A percentile compares a stretch with the other conserved stretches of the same genome.
These are phyloP conservation scores for Inonotus obliquus DNA, from an alignment of 1,284 basidiomycete genomes.

Conservation along the genomic window DNA sequence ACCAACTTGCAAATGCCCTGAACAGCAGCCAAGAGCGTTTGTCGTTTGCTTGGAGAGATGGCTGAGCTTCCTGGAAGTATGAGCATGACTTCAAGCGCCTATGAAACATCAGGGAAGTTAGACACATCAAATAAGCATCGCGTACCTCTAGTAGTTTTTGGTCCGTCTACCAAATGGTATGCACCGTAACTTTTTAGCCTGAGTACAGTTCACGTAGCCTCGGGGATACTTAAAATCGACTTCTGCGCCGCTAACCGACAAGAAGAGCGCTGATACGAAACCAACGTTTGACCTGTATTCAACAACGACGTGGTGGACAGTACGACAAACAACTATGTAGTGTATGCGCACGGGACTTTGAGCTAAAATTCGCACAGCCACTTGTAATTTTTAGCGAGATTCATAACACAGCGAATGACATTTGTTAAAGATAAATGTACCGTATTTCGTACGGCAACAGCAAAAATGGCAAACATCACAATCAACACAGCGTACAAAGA, in stretches of 20 bases:
- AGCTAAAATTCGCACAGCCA: no score
- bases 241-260: neutral
- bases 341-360: no score
- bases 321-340: no score
- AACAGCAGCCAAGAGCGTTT: constrained; percentile 61
- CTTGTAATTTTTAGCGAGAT: no score
- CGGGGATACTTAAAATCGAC: no score
- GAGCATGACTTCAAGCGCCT: constrained; percentile 41
- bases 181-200: neutral
- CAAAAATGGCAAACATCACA: neutral
- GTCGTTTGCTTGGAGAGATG: constrained; percentile 67
- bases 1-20: constrained; percentile 52
- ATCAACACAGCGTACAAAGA: constrained; percentile 5
- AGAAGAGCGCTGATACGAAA: neutral
- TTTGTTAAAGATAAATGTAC: neutral
- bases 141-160: neutral
- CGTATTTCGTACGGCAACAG: neutral
- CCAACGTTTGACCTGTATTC: no score
- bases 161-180: neutral
- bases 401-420: neutral
- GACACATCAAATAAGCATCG: neutral
- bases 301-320: no score
- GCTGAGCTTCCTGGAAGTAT: constrained; percentile 69
- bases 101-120: neutral
- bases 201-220: no score